Evolutionary conservation across 805 yeast genomes (phyloP), one percentile per base, ranked within the genome.

Genomic region (Scheffersomyces ergatensis): DNA sequence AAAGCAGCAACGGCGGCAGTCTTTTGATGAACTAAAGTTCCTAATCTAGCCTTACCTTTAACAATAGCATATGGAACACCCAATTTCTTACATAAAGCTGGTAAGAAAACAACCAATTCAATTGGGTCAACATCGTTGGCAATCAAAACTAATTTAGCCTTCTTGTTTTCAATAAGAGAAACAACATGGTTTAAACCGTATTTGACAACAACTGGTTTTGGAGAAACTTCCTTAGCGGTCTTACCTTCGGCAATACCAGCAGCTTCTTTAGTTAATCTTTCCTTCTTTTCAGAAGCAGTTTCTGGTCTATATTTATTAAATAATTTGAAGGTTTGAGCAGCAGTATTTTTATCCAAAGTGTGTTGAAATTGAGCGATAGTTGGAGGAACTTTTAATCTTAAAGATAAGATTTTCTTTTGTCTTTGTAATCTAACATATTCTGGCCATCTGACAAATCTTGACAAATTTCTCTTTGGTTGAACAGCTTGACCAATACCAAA

Each of bases 91-190:
- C 97, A 92, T 68, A 92, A 82, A 74, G 99, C 97, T 69, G 99
- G 99, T 62, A 92, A 78, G 85, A 88, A 92, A 64, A 92, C 78
- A 58, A 92, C 98, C 68, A 92, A 81, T 80, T 92, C 99, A 67
- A 92, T 87, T 67, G 99, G 99, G 81, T 92, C 99, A 63, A 92
- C 99, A 62, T 92, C 99, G 80, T 92, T 85, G 71, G 99, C 98
- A 65, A 92, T 92, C 74, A 92, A 82, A 51, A 92, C 97, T 62
- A 92, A 82, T 77, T 89, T 87, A 58, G 97, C 95, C 84, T 92
- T 92, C 85, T 92, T 93, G 95, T 89, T 88, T 83, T 92, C 99
- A 62, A 92, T 76, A 58, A 92, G 82, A 50, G 96, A 85, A 63
- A 90, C 97, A 78, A 92, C 97, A 78, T 92, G 99, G 90, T 92